Evolutionary conservation across 306 rosid species (phyloP).

Genomic region (Sophora flavescens): DNA sequence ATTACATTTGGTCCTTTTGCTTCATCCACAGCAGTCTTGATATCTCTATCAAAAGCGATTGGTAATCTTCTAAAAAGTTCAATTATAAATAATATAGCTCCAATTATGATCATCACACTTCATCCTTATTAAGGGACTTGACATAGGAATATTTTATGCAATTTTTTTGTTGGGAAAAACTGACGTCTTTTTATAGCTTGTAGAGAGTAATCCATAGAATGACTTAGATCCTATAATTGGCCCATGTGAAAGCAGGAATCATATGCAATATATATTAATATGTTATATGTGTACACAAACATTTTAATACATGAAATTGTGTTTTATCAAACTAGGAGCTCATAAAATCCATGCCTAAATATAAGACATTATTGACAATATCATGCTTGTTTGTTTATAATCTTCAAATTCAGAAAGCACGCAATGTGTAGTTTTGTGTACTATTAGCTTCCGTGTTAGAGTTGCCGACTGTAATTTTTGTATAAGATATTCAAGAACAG

Average conservation of each 20-base stretch:
- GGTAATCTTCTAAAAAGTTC: conserved; percentile 61
- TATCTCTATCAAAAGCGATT: conserved; percentile 79
- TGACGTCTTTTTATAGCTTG: conserved; percentile 12
- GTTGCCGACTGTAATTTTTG: conserved; percentile 5
- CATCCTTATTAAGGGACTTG: conserved; percentile 21
- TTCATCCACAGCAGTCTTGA: conserved; percentile 75
- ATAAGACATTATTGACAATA: conserved; percentile 21
- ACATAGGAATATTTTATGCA: conserved; percentile 6
- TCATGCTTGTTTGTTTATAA: conserved; percentile 10
- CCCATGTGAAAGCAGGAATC: background rate
- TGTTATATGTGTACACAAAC: background rate
- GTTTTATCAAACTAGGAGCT: conserved; percentile 34
- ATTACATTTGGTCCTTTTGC: conserved; percentile 90
- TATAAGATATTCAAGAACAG: conserved; percentile 18
- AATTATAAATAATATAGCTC: conserved; percentile 22
- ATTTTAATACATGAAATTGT: background rate
- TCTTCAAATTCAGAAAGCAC: conserved; percentile 30
- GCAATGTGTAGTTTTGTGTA: background rate
- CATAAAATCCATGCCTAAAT: conserved; percentile 24
- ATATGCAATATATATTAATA: conserved; percentile 27
- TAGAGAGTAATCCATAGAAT: conserved; percentile 29
- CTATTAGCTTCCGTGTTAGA: conserved; percentile 25
- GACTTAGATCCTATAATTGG: conserved; percentile 27
- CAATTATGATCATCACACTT: background rate
- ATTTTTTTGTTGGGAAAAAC: background rate